Conservation (phyloP, 2,329 filamentous ascomycete genomes). For the Biscogniauxia marginata region DNA sequence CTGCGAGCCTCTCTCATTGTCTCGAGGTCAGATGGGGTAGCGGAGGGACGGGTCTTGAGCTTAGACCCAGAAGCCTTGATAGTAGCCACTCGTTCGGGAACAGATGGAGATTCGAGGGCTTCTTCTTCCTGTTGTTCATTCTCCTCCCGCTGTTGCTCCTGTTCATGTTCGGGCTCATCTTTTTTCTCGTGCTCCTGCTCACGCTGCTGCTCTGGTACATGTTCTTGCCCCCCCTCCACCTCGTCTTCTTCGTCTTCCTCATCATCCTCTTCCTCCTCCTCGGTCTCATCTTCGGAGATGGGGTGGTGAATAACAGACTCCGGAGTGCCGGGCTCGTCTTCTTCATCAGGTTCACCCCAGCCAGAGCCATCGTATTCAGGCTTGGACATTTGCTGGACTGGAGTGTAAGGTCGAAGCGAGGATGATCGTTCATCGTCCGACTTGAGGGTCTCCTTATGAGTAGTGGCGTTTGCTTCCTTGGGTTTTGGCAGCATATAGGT, state of each 20-base stretch:
- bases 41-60: constrained; percentile 84
- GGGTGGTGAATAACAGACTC: constrained; percentile 87
- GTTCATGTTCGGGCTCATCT: constrained; percentile 2
- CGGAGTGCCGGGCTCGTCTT: constrained; percentile 69
- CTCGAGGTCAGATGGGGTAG: constrained; percentile 79
- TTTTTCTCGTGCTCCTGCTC: no score
- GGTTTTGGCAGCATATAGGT: constrained; percentile 47
- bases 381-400: constrained; percentile 51
- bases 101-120: constrained; percentile 54
- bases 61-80: constrained; percentile 80
- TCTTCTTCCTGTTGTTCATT: constrained; percentile 26
- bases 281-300: constrained; percentile 45
- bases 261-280: constrained; percentile 28
- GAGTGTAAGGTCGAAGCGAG: constrained; percentile 47
- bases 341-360: constrained; percentile 47
- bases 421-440: constrained; percentile 38
- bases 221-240: constrained; percentile 23
- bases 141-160: constrained; percentile 40
- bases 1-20: constrained; percentile 85
- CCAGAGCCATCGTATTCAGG: constrained; percentile 64
- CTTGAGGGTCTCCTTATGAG: constrained; percentile 33
- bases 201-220: neutral
- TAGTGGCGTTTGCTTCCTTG: constrained; percentile 35
- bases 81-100: constrained; percentile 82
- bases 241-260: constrained; percentile 35